Percentiles rank a stretch among this genome's conserved stretches.
phyloP scores from a whole-genome alignment of 2,329 filamentous ascomycete genomes.

The Ascochyta rabiei region DNA sequence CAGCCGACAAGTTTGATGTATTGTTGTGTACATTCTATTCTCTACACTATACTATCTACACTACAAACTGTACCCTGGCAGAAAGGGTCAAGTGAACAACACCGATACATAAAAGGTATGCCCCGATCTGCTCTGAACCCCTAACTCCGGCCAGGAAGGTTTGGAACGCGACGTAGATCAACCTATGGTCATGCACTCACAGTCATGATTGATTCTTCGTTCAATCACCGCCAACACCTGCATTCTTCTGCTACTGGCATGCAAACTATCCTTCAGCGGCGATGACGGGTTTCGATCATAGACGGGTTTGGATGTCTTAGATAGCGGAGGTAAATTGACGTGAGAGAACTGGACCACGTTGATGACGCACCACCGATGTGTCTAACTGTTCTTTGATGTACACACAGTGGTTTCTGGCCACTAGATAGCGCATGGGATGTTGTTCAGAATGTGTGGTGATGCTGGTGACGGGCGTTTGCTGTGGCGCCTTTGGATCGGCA shows the following conservation, averaged over 20 bases:
- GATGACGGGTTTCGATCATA: neutral
- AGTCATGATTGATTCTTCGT: neutral
- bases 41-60: no score
- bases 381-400: neutral
- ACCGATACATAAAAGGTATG: neutral
- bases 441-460: neutral
- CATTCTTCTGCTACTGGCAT: neutral
- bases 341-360: conserved; percentile 1
- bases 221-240: neutral
- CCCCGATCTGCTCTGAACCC: neutral
- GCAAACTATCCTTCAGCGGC: neutral
- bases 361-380: neutral
- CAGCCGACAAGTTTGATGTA: no score
- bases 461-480: neutral
- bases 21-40: no score
- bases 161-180: neutral
- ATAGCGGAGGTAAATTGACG: neutral
- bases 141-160: neutral
- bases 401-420: neutral
- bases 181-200: neutral
- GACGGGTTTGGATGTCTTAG: conserved; percentile 2
- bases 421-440: neutral
- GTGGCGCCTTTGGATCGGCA: neutral
- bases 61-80: no score
- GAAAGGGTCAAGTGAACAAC: no score